A percentile compares a stretch with the other conserved stretches of the same genome.
These are phyloP conservation scores for Podospora bellae-mahoneyi DNA, from an alignment of 495 filamentous ascomycete genomes.

Conservation along the genomic window DNA sequence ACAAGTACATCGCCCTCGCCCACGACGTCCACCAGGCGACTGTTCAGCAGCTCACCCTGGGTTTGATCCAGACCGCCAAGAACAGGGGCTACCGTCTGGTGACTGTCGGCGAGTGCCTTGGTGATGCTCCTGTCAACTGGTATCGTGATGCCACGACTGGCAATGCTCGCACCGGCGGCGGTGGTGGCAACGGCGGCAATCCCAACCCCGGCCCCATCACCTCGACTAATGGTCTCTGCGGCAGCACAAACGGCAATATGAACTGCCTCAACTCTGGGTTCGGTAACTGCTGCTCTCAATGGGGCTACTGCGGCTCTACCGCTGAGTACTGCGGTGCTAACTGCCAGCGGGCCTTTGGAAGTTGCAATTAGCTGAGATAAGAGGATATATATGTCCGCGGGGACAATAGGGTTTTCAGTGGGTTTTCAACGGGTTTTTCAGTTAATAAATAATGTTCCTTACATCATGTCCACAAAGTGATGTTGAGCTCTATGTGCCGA, in stretches of 20 bases:
- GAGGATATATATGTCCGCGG: background rate
- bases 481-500: too few relatives aligned
- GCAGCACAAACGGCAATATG: slow-evolving; percentile 14
- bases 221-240: slow-evolving; percentile 27
- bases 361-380: slow-evolving; percentile 11
- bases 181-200: slow-evolving; percentile 6
- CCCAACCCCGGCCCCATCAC: slow-evolving; percentile 2
- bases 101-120: slow-evolving; percentile 40
- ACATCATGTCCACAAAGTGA: background rate
- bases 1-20: slow-evolving; percentile 41
- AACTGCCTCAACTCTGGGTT: slow-evolving; percentile 24
- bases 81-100: slow-evolving; percentile 47
- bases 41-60: slow-evolving; percentile 57
- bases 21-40: slow-evolving; percentile 67
- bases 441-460: background rate
- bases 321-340: slow-evolving; percentile 22
- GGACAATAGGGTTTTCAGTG: background rate
- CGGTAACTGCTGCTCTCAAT: slow-evolving; percentile 27
- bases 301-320: slow-evolving; percentile 29
- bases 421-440: background rate
- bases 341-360: slow-evolving; percentile 24
- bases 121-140: slow-evolving; percentile 41
- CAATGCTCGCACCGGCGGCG: slow-evolving; percentile 10
- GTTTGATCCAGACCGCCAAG: slow-evolving; percentile 53
- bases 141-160: slow-evolving; percentile 33